These are phyloP conservation scores for Cadophora sp. DNA, from an alignment of 2,329 filamentous ascomycete species.

Conservation along the genomic window DNA sequence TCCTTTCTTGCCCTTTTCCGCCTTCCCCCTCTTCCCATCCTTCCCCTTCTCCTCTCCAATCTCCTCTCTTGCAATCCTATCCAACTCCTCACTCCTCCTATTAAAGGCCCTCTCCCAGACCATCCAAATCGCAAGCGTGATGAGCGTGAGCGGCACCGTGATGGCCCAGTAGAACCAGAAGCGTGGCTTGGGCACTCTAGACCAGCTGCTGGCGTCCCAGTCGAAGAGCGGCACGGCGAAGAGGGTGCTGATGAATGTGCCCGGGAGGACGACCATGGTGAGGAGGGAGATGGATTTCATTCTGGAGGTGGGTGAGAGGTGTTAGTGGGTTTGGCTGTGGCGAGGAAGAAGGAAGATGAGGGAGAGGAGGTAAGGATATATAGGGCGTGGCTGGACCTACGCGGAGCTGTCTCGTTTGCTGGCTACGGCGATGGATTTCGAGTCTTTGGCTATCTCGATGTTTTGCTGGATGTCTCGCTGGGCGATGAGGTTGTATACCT, in stretches of 20 bases:
- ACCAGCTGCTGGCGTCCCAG: background rate
- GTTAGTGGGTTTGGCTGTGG: background rate
- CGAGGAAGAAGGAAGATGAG: background rate
- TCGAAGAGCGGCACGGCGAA: background rate
- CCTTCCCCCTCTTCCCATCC: background rate
- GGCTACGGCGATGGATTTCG: background rate
- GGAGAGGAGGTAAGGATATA: no score
- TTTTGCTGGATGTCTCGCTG: background rate
- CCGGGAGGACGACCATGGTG: slow-evolving; percentile 4
- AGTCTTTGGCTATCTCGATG: background rate
- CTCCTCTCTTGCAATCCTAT: background rate
- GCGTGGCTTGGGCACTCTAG: background rate
- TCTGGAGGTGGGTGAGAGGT: background rate
- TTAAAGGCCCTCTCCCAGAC: background rate
- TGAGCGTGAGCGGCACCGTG: background rate
- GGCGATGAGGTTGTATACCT: background rate
- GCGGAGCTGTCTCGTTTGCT: background rate
- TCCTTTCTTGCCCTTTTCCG: background rate
- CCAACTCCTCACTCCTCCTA: background rate
- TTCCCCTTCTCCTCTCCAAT: background rate
- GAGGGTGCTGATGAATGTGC: slow-evolving; percentile 2
- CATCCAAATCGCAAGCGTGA: background rate
- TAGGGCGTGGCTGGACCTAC: no score
- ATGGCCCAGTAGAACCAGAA: background rate
- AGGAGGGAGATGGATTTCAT: slow-evolving; percentile 10